Conservation (phyloP, 2,329 filamentous ascomycete genomes). For the Colletotrichum horii region DNA sequence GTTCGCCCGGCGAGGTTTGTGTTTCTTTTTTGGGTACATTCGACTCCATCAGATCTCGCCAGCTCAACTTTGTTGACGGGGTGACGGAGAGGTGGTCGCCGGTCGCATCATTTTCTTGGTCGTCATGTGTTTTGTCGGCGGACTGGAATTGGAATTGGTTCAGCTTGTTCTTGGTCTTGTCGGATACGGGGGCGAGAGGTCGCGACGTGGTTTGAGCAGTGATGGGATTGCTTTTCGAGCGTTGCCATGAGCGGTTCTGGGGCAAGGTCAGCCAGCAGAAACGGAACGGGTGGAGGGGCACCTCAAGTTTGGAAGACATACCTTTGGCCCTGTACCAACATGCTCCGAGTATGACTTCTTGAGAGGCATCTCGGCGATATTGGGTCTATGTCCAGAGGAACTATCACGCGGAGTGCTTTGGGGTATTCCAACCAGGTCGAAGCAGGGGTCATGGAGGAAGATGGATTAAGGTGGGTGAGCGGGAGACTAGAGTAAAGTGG, state of each 20-base stretch:
- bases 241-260: constrained; percentile 54
- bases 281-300: not conserved
- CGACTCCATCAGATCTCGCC: constrained; percentile 63
- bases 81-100: constrained; percentile 18
- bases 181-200: constrained; percentile 57
- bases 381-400: constrained; percentile 31
- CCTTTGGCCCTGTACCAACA: constrained; percentile 32
- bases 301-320: constrained; percentile 22
- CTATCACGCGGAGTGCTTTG: constrained; percentile 27
- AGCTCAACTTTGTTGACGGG: constrained; percentile 43
- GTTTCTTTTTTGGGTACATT: constrained; percentile 47
- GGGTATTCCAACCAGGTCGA: not conserved
- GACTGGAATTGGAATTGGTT: constrained; percentile 61
- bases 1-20: constrained; percentile 63
- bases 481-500: constrained; percentile 7
- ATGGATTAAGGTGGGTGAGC: not conserved
- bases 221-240: constrained; percentile 57
- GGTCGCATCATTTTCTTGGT: constrained; percentile 21
- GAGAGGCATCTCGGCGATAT: constrained; percentile 32
- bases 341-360: constrained; percentile 46
- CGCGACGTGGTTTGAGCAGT: constrained; percentile 37
- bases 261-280: not conserved
- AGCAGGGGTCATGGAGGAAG: constrained; percentile 10
- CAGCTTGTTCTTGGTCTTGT: constrained; percentile 65
- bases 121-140: constrained; percentile 27